Conservation (phyloP, 257 asterid species). For the Oldenlandia corymbosa region DNA sequence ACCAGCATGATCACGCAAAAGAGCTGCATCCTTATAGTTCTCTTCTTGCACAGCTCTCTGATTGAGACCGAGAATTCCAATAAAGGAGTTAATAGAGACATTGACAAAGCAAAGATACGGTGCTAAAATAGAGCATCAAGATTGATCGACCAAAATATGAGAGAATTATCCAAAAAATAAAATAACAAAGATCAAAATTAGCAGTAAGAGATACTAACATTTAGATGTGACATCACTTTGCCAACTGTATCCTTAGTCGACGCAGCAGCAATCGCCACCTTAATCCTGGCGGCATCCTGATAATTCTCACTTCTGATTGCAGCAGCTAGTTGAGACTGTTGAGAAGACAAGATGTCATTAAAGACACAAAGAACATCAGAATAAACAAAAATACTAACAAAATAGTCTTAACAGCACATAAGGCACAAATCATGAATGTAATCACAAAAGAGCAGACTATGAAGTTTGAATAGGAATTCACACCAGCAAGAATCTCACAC, state of each 20-base stretch:
- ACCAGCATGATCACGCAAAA: conserved; percentile 80
- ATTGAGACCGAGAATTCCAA: conserved; percentile 19
- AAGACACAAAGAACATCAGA: background rate
- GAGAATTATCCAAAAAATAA: too few relatives aligned
- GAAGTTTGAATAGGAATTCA: background rate
- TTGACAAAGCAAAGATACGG: conserved; percentile 4
- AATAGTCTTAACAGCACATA: background rate
- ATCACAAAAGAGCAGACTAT: background rate
- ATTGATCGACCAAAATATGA: too few relatives aligned
- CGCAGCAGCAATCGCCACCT: conserved; percentile 96
- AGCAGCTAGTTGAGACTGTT: conserved; percentile 62
- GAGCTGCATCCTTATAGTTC: conserved; percentile 73
- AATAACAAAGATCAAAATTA: background rate
- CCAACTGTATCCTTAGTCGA: conserved; percentile 80
- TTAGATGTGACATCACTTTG: conserved; percentile 69
- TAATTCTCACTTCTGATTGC: conserved; percentile 79
- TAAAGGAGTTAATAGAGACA: too few relatives aligned
- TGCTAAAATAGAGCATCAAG: background rate
- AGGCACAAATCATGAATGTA: background rate
- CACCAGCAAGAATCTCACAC: background rate
- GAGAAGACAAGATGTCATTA: conserved; percentile 16
- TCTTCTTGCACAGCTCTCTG: conserved; percentile 86
- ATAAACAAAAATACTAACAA: background rate
- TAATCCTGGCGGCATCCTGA: conserved; percentile 82
- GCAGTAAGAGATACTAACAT: conserved; percentile 37